Evolutionary conservation across 129 eudicot genomes (phyloP), one percentile per base, ranked within the genome.

Genomic region (Artemisia tridentata): DNA sequence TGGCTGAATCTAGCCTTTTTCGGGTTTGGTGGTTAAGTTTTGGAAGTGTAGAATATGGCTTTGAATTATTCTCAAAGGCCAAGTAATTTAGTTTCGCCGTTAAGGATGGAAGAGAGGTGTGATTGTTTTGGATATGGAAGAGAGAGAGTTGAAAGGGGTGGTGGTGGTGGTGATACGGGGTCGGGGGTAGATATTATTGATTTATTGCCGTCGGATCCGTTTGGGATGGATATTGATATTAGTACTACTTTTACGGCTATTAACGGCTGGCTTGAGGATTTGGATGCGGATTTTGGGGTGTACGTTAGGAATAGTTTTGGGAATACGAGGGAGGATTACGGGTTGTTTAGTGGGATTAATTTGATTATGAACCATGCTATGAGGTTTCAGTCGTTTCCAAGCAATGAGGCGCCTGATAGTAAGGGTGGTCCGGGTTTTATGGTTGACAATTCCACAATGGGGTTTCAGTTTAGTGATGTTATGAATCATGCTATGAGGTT

Each of bases 121-220:
- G 84, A 79, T 25, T 29, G 72, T 7, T 79, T 81, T 63, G 83
- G 83, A 43, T 73, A 68, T 63, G 82, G 76, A 66, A 80, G 84
- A 76, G 88, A 85, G 65, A 75, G 59, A 72, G 67, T 70, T 29
- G 89, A 81, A 12, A 68, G 71, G 43, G 49, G 81, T 69, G 77
- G 79, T 74, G 59, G 84, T 4, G 73, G 76, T 0, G 91, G 31
- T 27, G 4, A 88, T 59, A 72, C 83, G 2, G 79, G 65, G 15
- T 69, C 84, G 0, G 27, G 27, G 23, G 75, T 56, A 17, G 95
- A 90, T 56, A 76, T 90, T 34, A 76, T 86, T 71, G 91, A 85
- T 56, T 81, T 86, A 29, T 76, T 91, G 75, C 97, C 97, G 21
- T 74, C 89, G 25, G 97, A 91, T 86, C 97, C 96, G 11, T 91